Base-by-base conservation (phyloP, 345 rosid species). In the Excoecaria agallocha region DNA sequence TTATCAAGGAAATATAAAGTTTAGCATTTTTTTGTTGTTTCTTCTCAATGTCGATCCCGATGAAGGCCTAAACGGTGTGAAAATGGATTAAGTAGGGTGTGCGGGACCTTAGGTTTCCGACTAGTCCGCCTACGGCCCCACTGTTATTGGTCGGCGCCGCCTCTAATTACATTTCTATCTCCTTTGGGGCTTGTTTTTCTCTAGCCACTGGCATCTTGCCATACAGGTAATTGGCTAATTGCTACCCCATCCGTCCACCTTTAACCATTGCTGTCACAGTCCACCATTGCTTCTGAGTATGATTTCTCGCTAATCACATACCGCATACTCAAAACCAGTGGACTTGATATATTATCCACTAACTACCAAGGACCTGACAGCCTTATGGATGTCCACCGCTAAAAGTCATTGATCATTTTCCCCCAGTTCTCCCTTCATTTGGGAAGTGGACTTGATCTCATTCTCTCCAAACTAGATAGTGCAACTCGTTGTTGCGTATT, bases 1-100 rank as follows among this genome's bases (percentile, higher is more conserved):
- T 74, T 58, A 61, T 68, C 61, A 15, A 61, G 54, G 54, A 20
- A 59, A 19, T 68, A 50, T 59, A 22, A 75, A 59, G 41, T 59
- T 25, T 24, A 24, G 41, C 24, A 39, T 1, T 19, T 56, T 70
- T 24, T 22, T 9, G 17, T 59, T 71, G 15, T 52, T 54, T 54
- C 1, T 54, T 1, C 20, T 46, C 10, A 22, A 45, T 43, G 13
- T 10, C 1, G 8, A 15, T 13, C 66, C 38, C n/a, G n/a, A 17
- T 25, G 5, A 41, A 3, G 68, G 12, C 50, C 41, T 13, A 64
- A 19, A 39, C 43, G 50, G 17, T 24, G 7, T 30, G 24, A 39
- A 39, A 13, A n/a, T 20, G 30, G 60, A 30, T 30, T 30, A 30
- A 30, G 30, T 30, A 30, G 30, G 30, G 30, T 30, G 30, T 30